A percentile compares a stretch with the other conserved stretches of the same genome.
Conservation (phyloP, 352 stramenopile genomes). For the Pythium brachiatum region DNA sequence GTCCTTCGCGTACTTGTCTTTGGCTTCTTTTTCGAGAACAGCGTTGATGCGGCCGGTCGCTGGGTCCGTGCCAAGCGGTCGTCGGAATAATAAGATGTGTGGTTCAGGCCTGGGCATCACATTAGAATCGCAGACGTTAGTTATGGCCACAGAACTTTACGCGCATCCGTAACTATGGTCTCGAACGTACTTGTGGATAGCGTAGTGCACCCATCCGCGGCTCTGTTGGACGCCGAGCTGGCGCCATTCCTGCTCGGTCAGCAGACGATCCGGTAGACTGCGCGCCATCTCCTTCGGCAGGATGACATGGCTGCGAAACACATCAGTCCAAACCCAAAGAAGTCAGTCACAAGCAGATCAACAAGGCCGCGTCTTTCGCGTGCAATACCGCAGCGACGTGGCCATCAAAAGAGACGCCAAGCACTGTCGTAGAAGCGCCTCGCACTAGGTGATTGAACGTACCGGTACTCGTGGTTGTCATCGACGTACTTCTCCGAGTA, state of each 20-base stretch:
- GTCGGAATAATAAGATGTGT: conserved; percentile 98
- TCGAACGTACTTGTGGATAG: conserved; percentile 94
- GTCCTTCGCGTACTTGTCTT: conserved; percentile 94
- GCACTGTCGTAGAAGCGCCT: not conserved
- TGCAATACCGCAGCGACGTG: not conserved
- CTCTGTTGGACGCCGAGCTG: conserved; percentile 97
- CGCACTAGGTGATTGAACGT: conserved; percentile 9
- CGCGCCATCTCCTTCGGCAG: conserved; percentile 98
- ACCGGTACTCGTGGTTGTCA: conserved; percentile 93
- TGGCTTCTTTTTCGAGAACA: conserved; percentile 92
- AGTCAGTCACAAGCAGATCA: not conserved
- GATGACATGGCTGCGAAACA: conserved; percentile 86
- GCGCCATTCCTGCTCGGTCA: conserved; percentile 97
- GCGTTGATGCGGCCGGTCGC: conserved; percentile 93
- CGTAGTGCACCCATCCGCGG: conserved; percentile 98
- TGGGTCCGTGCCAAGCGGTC: conserved; percentile 96
- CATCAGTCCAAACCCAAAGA: not conserved
- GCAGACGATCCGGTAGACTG: conserved; percentile 92
- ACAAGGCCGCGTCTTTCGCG: not conserved
- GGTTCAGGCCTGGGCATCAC: conserved; percentile 89
- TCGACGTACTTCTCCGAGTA: conserved; percentile 96
- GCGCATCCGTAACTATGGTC: too few relatives aligned
- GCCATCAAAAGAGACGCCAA: not conserved
- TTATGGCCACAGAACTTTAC: not conserved
- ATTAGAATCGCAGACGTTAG: not conserved